Base-by-base conservation (phyloP, 2,329 filamentous ascomycete species). In the Microthyrium microscopicum region DNA sequence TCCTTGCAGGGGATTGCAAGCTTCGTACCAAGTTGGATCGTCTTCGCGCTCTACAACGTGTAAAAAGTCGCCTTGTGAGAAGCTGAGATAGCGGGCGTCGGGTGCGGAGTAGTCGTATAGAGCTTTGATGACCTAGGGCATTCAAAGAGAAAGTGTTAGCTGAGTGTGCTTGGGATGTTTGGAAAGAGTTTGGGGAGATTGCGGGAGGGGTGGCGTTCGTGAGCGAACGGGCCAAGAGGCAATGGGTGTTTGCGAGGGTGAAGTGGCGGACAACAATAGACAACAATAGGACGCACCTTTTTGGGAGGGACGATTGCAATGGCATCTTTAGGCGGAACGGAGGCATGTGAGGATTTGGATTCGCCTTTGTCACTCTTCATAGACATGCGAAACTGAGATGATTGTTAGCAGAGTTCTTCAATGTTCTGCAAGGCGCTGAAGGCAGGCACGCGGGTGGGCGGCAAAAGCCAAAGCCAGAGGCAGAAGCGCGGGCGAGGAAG, bases 11-110 rank as follows among this genome's bases (percentile, higher is more conserved):
- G 89, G 89, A 53, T 98, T 98, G 66, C 84, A 95, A 36, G 87
- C 89, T 59, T 95, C 89, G 66, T 94, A 98, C 87, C 89, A 98
- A 53, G 94, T 83, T 26, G 64, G 61, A 53, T 95, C 87, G 64
- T 94, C 77, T 61, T 95, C 89, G 55, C 87, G 78, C 48, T 81
- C 83, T 55, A 95, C 87, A 42, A 98, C 89, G 62, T 95, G 87
- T 54, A 98, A 89, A 57, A 95, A 98, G 55, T 98, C 89, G 50
- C 89, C 89, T 52, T 83, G 80, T 43, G 77, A 83, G 58, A 98
- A 98, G 52, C 79, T 77, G 47, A 98, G 66, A 61, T 93, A 62
- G 41, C 46, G 48, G 29, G 56, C 52, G 33, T 61, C 60, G 40
- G 73, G 72, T 39, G 84, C 80, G 49, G 77, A 70, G 60, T 92